Evolutionary conservation across 2,329 filamentous ascomycete species (phyloP).

Genomic region (Lasiodiplodia sp.): DNA sequence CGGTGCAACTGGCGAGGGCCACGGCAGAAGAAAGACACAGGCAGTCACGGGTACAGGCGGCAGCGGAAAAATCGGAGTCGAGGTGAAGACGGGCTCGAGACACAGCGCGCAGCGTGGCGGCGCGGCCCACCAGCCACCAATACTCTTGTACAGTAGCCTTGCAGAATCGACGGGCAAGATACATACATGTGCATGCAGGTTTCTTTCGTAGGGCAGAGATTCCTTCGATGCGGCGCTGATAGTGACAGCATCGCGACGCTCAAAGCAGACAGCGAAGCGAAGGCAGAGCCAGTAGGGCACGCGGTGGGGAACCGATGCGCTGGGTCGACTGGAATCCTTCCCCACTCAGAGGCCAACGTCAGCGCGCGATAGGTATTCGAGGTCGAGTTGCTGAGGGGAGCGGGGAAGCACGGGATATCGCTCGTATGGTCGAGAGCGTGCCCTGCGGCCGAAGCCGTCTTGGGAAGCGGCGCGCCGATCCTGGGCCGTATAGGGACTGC

Average conservation of each 20-base stretch:
- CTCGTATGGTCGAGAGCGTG: conserved; percentile 13
- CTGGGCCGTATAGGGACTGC: conserved; percentile 7
- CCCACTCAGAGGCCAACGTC: conserved; percentile 6
- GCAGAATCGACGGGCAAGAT: conserved; percentile 40
- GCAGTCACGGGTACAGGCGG: conserved; percentile 10
- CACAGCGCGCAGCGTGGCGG: conserved; percentile 21
- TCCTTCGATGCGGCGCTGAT: conserved; percentile 20
- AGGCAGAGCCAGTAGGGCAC: conserved; percentile 1
- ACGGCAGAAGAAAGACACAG: not conserved
- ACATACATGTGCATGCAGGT: conserved; percentile 18
- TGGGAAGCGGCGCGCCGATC: conserved; percentile 11
- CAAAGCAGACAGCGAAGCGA: conserved; percentile 14
- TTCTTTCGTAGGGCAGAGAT: conserved; percentile 30
- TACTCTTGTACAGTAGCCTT: conserved; percentile 46
- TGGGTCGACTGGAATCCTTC: conserved; percentile 7
- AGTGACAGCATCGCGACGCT: conserved; percentile 4
- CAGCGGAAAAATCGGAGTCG: conserved; percentile 17
- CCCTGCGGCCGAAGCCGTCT: conserved; percentile 14
- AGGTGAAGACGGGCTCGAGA: conserved; percentile 9
- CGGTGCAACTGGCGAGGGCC: conserved; percentile 1
- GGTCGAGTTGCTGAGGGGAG: conserved; percentile 13
- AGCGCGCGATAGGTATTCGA: conserved; percentile 10
- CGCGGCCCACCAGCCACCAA: conserved; percentile 44
- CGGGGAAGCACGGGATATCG: conserved; percentile 19
- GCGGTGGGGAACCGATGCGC: conserved; percentile 27